Evolutionary conservation across 1,284 basidiomycete genomes (phyloP), one percentile per base, ranked within the genome.

Genomic region (Malassezia vespertilionis): DNA sequence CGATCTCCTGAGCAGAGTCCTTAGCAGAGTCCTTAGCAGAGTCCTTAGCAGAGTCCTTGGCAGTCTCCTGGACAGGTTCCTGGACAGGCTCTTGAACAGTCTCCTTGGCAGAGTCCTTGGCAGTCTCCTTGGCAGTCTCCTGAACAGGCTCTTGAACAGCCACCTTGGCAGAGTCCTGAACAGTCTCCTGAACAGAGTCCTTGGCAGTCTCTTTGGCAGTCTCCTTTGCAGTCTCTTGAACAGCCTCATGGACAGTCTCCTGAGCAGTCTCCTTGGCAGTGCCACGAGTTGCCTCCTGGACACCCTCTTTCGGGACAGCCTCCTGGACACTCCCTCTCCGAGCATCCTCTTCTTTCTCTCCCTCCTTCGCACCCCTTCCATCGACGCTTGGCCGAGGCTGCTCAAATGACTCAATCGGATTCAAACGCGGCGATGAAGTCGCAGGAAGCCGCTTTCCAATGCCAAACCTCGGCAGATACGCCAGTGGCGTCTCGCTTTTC

Each of bases 371-470:
- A 7, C 27, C 14, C 27, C 27, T 28, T 28, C 8, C 8, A 28
- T 14, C n/a, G n/a, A n/a, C n/a, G n/a, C n/a, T n/a, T n/a, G 12
- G 7, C 8, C 26, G 26, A 7, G 21, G 21, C 39, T 20, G 28
- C 31, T 51, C 43, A 26, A 51, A 51, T 28, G 48, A 31, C 14
- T 51, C 48, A 21, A 45, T 39, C 9, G 48, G 20, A 18, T 40
- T 42, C 12, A 51, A 23, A 6, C 32, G 42, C 21, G 48, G 48
- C 31, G 48, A 51, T 33, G 44, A 43, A 17, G 48, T 51, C 33
- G 48, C 38, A 4, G 48, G 42, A 14, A 38, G 48, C 36, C 48
- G 42, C 39, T 51, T 44, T 7, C 43, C 42, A 20, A 51, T 15
- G 18, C 31, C 27, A 22, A 37, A 36, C 2, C 48, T 42, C 20